These are phyloP conservation scores for Hypoxylon sp. DNA, from an alignment of 2,329 filamentous ascomycete genomes.

Conservation along the genomic window DNA sequence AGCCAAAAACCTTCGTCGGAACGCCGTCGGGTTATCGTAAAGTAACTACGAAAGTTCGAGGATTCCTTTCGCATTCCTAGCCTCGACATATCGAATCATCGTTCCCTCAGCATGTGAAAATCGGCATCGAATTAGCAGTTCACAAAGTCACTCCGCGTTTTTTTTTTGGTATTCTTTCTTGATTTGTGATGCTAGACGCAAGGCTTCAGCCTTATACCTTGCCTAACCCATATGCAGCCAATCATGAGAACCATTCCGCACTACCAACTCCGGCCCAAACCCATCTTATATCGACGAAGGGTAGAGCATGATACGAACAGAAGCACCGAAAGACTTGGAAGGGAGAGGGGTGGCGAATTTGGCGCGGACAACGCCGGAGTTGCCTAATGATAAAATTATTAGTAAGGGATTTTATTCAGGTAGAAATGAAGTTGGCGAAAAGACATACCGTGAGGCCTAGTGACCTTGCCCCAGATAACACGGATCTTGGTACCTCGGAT, in stretches of 20 bases:
- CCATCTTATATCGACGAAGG: conserved; percentile 92
- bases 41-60: conserved; percentile 12
- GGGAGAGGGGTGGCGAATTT: conserved; percentile 98
- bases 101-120: conserved; percentile 25
- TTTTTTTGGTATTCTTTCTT: conserved; percentile 56
- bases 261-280: conserved; percentile 73
- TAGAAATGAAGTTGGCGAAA: neutral
- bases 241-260: conserved; percentile 73
- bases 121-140: conserved; percentile 41
- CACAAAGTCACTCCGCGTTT: conserved; percentile 46
- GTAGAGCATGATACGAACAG: conserved; percentile 97
- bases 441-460: conserved; percentile 86
- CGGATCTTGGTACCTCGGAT: conserved; percentile 98
- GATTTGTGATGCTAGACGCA: conserved; percentile 58
- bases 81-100: conserved; percentile 20
- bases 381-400: conserved; percentile 70
- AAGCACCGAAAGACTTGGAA: conserved; percentile 95
- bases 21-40: conserved; percentile 28
- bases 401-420: conserved; percentile 14
- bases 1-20: conserved; percentile 20
- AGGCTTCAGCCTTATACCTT: conserved; percentile 63
- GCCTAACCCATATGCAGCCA: conserved; percentile 63
- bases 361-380: conserved; percentile 97
- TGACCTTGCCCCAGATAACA: conserved; percentile 99
- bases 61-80: conserved; percentile 23